Base-by-base conservation (phyloP, 192 early-diverging fungal species). In the Backusella macrospora region DNA sequence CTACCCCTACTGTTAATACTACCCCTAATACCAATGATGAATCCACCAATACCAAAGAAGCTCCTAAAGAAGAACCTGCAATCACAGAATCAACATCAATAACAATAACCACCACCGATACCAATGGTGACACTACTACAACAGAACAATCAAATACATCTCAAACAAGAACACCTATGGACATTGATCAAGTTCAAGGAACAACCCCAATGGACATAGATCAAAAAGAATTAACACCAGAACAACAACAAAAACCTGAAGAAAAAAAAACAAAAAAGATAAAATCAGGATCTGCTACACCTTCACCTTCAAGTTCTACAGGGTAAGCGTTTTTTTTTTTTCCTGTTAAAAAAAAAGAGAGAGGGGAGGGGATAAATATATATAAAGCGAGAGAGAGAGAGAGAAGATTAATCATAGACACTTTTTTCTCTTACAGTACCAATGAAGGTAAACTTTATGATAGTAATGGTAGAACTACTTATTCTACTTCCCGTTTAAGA, bases 401-500 rank as follows among this genome's bases (percentile, higher is more conserved):
- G n/a, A n/a, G n/a, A n/a, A n/a, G 29, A 34, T 34, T 34, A 1
- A 34, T 34, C 29, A 34, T 34, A 34, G 2, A 34, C 0, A 34
- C 2, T 34, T 34, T 34, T 21, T 21, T 45, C 34, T 49, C 67
- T 10, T 55, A 47, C 43, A 29, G n/a, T 49, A 59, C 52, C 26
- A 59, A 23, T 26, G 52, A 59, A 59, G 81, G 81, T 10, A 66
- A 68, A 2, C 40, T 64, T 1, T 88, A 85, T 68, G 77, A 79
- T 29, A 55, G 72, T 21, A 71, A 82, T 55, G 86, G 85, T 48
- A 77, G 88, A 34, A 88, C 86, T 5, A 79, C 78, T 13, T 90
- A 90, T 62, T 82, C 88, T 16, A 86, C 85, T 44, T 79, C 81
- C 9, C 72, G 82, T 18, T 81, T 90, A 55, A 86, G 88, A n/a